Evolutionary conservation across 148 eudicot genomes (phyloP).

Genomic region (Nepenthes mirabilis): DNA sequence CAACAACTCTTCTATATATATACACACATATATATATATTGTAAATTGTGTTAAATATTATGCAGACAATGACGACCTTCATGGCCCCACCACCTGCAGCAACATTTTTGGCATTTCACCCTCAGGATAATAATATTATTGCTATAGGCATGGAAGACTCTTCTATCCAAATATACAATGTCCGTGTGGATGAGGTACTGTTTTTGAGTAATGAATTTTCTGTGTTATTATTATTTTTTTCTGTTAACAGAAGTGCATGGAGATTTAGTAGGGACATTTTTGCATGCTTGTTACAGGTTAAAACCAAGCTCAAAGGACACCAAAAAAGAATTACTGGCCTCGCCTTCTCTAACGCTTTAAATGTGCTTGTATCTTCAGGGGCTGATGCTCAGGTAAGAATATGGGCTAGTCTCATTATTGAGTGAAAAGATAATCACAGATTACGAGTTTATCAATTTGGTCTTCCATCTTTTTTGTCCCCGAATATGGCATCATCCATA

Average conservation of each 20-base stretch:
- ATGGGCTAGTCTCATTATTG: too few relatives aligned
- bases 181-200: slow-evolving; percentile 82
- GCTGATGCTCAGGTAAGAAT: slow-evolving; percentile 82
- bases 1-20: not conserved
- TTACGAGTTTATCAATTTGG: too few relatives aligned
- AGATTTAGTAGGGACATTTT: not conserved
- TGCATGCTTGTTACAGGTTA: slow-evolving; percentile 36
- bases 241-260: not conserved
- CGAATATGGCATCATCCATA: too few relatives aligned
- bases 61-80: slow-evolving; percentile 88
- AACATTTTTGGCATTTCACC: slow-evolving; percentile 86
- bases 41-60: slow-evolving; percentile 2
- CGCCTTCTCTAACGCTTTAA: slow-evolving; percentile 66
- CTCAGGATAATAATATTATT: slow-evolving; percentile 88
- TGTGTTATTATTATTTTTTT: not conserved
- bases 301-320: slow-evolving; percentile 87
- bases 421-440: too few relatives aligned
- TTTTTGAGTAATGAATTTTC: not conserved
- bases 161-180: slow-evolving; percentile 80
- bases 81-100: slow-evolving; percentile 96
- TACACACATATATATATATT: too few relatives aligned
- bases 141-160: slow-evolving; percentile 97
- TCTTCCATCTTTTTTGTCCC: too few relatives aligned
- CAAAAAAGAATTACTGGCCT: slow-evolving; percentile 79
- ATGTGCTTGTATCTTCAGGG: slow-evolving; percentile 80